Evolutionary conservation across 2,329 filamentous ascomycete genomes (phyloP).

Genomic region (Claviceps spartinae): DNA sequence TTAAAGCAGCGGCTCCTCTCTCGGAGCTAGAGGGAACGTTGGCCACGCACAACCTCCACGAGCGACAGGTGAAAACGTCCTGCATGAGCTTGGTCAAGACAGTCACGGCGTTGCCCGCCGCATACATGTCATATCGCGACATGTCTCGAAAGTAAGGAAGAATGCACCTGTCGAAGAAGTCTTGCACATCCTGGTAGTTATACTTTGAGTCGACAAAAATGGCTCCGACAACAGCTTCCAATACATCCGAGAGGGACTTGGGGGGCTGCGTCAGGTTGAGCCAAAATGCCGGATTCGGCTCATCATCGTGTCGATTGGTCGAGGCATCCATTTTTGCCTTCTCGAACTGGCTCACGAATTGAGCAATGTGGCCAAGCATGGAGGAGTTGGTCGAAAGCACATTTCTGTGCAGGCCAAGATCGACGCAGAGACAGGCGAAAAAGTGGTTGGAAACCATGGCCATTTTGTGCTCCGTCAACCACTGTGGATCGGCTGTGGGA

Average conservation of each 20-base stretch:
- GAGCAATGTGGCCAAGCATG: constrained; percentile 29
- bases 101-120: constrained; percentile 74
- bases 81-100: constrained; percentile 52
- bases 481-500: constrained; percentile 76
- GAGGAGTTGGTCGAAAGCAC: constrained; percentile 40
- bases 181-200: constrained; percentile 56
- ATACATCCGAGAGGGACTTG: constrained; percentile 68
- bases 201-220: constrained; percentile 84
- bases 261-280: constrained; percentile 47
- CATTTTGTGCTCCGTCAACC: constrained; percentile 98
- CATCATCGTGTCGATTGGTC: constrained; percentile 12
- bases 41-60: constrained; percentile 40
- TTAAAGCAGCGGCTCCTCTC: constrained; percentile 24
- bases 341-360: constrained; percentile 45
- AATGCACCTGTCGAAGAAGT: constrained; percentile 66
- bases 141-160: constrained; percentile 75
- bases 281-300: constrained; percentile 51
- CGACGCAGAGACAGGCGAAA: constrained; percentile 66
- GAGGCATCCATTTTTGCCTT: constrained; percentile 29
- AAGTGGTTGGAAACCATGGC: constrained; percentile 99
- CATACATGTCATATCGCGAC: constrained; percentile 73
- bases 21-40: constrained; percentile 28
- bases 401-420: constrained; percentile 63
- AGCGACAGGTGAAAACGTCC: constrained; percentile 49
- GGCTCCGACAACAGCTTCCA: constrained; percentile 82